Conservation (phyloP, 352 stramenopile species). For the Phytophthora sansomeana region DNA sequence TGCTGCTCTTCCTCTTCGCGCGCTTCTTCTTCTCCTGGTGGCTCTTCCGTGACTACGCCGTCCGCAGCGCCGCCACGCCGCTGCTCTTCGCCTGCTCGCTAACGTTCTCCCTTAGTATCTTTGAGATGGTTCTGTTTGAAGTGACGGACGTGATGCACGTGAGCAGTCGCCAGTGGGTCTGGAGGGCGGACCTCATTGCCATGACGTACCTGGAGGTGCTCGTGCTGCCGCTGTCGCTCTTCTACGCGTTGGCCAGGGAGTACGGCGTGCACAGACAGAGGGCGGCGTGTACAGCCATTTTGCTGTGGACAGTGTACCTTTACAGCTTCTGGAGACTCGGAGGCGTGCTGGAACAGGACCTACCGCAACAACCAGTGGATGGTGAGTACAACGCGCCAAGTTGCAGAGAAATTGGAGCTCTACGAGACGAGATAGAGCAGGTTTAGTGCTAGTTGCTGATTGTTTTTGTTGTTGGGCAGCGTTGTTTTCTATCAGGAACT, state of each 20-base stretch:
- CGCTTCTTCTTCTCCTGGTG: slow-evolving; percentile 86
- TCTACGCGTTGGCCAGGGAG: slow-evolving; percentile 78
- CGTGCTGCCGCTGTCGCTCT: slow-evolving; percentile 77
- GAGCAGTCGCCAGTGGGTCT: slow-evolving; percentile 77
- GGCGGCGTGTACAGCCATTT: slow-evolving; percentile 30
- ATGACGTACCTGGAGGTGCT: slow-evolving; percentile 84
- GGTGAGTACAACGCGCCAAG: slow-evolving; percentile 35
- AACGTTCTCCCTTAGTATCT: slow-evolving; percentile 83
- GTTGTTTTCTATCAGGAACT: slow-evolving; percentile 81
- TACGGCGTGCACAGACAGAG: slow-evolving; percentile 47
- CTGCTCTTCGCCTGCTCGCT: slow-evolving; percentile 80
- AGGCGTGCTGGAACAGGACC: slow-evolving; percentile 54
- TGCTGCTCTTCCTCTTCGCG: slow-evolving; percentile 70
- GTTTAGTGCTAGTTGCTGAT: slow-evolving; percentile 11
- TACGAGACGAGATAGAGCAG: slow-evolving; percentile 3
- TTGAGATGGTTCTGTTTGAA: slow-evolving; percentile 86
- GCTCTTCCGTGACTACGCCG: slow-evolving; percentile 87
- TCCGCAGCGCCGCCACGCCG: slow-evolving; percentile 62
- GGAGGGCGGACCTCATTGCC: slow-evolving; percentile 75
- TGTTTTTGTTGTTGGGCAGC: slow-evolving; percentile 30
- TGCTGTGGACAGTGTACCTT: slow-evolving; percentile 61
- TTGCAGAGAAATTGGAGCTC: slow-evolving; percentile 12
- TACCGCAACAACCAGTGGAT: slow-evolving; percentile 53
- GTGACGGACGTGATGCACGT: slow-evolving; percentile 73
- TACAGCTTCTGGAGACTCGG: slow-evolving; percentile 83